These are phyloP conservation scores for Dryas octopetala DNA, from an alignment of 306 rosid genomes.

Conservation along the genomic window DNA sequence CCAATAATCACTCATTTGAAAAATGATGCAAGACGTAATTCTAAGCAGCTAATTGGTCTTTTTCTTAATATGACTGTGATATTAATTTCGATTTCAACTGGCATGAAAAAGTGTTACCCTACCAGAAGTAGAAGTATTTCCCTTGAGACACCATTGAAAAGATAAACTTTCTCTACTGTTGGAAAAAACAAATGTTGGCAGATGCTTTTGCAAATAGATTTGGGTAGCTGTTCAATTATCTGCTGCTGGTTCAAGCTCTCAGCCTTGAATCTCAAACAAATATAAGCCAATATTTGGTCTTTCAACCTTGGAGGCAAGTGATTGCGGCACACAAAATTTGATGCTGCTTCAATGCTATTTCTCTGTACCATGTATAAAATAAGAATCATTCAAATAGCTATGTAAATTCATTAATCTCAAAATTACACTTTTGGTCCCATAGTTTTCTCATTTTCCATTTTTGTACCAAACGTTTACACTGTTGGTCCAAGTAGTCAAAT, in stretches of 20 bases:
- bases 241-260: constrained; percentile 82
- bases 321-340: constrained; percentile 76
- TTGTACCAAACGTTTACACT: no score
- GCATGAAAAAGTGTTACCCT: neutral
- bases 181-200: constrained; percentile 69
- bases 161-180: constrained; percentile 65
- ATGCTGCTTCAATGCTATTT: constrained; percentile 83
- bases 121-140: constrained; percentile 64
- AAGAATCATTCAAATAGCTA: no score
- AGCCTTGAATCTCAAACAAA: constrained; percentile 91
- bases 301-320: constrained; percentile 65
- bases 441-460: no score
- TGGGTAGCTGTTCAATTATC: constrained; percentile 80
- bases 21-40: no score
- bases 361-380: constrained; percentile 40
- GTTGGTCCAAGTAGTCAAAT: no score
- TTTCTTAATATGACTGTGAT: neutral
- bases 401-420: no score
- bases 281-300: constrained; percentile 80
- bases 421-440: no score
- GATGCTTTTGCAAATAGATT: constrained; percentile 75
- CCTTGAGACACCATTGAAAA: constrained; percentile 69
- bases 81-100: neutral
- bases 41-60: neutral
- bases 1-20: no score